Conservation (phyloP, 129 eudicot genomes). For the Scalesia atractyloides region DNA sequence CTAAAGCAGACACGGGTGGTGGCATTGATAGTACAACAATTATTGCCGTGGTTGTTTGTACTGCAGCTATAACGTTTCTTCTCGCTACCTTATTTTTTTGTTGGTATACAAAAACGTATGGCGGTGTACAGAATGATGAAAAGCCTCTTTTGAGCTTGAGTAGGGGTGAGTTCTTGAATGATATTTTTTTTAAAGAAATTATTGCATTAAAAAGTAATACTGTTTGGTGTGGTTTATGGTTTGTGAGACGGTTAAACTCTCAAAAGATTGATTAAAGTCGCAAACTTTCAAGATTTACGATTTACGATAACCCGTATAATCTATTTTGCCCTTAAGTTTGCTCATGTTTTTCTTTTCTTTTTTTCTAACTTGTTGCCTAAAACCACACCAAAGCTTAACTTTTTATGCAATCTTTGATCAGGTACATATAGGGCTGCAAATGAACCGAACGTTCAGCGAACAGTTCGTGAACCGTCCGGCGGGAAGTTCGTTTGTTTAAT, state of each 20-base stretch:
- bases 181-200: constrained; percentile 9
- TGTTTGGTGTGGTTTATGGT: neutral
- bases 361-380: neutral
- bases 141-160: constrained; percentile 80
- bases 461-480: too few relatives aligned
- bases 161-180: constrained; percentile 45
- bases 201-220: neutral
- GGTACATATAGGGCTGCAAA: neutral
- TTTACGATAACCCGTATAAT: neutral
- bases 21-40: constrained; percentile 44
- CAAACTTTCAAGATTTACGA: neutral
- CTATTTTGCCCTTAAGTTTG: neutral
- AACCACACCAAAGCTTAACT: constrained; percentile 7
- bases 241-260: neutral
- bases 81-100: constrained; percentile 52
- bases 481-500: too few relatives aligned
- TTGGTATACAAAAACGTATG: constrained; percentile 56
- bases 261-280: neutral
- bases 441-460: too few relatives aligned
- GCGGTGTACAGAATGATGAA: constrained; percentile 60
- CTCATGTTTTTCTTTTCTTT: constrained; percentile 1
- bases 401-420: constrained; percentile 7
- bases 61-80: constrained; percentile 58
- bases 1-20: constrained; percentile 27
- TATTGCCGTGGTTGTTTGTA: constrained; percentile 59